Percentiles rank a stretch among this genome's conserved stretches.
phyloP scores from a whole-genome alignment of 768 basidiomycete genomes.

The Leccinellum luteum region DNA sequence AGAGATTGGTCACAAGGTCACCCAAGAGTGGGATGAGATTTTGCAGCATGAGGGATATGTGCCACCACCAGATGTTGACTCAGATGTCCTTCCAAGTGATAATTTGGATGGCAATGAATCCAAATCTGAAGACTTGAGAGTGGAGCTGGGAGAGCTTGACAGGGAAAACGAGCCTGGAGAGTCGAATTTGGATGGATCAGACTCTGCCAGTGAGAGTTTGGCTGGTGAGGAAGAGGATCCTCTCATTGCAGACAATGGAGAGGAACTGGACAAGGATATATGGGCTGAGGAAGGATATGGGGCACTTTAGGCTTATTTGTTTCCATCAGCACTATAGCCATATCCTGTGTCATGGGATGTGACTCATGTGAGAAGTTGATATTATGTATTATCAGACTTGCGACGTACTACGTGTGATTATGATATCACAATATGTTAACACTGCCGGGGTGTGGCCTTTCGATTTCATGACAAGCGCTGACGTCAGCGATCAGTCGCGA shows the following conservation, averaged over 20 bases:
- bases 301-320: neutral
- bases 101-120: neutral
- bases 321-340: no score
- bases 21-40: constrained; percentile 8
- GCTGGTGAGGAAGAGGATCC: neutral
- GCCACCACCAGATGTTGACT: neutral
- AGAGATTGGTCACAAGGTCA: constrained; percentile 29
- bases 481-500: neutral
- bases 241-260: neutral
- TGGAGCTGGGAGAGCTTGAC: neutral
- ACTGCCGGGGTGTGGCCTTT: neutral
- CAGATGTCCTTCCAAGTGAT: neutral
- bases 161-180: neutral
- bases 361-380: neutral
- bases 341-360: neutral
- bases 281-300: constrained; percentile 6
- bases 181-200: neutral
- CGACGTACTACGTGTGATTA: neutral
- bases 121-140: neutral
- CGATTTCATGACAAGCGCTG: neutral
- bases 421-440: neutral
- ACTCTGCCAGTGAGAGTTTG: neutral
- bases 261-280: constrained; percentile 8
- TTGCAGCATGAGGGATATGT: neutral
- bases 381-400: neutral